Percentiles rank a stretch among this genome's conserved stretches.
phyloP scores from a whole-genome alignment of 1,284 basidiomycete species.

The Cutaneotrichosporon daszewskae region DNA sequence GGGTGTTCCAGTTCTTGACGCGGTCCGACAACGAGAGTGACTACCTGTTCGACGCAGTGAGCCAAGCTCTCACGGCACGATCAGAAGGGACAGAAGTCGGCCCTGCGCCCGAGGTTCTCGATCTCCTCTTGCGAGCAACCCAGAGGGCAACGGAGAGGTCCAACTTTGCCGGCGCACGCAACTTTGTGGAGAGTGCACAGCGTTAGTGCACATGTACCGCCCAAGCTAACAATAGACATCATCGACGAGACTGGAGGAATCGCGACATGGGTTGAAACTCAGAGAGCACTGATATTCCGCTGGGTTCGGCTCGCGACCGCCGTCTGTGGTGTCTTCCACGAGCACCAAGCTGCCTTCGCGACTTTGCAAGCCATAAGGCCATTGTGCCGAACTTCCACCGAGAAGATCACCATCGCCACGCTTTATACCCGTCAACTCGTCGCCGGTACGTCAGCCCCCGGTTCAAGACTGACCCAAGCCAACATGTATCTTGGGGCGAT shows the following conservation, averaged over 20 bases:
- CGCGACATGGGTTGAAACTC: conserved; percentile 10
- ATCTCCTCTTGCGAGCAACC: conserved; percentile 20
- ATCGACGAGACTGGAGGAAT: conserved; percentile 22
- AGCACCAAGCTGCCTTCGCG: conserved; percentile 15
- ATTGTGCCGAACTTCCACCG: conserved; percentile 14
- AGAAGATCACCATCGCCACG: conserved; percentile 21
- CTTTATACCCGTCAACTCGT: conserved; percentile 22
- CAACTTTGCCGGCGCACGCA: conserved; percentile 20
- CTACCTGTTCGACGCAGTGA: conserved; percentile 32
- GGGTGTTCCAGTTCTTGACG: conserved; percentile 23
- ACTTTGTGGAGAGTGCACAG: conserved; percentile 18
- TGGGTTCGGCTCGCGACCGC: conserved; percentile 20
- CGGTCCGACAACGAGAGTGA: conserved; percentile 14
- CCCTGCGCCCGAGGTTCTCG: conserved; percentile 11
- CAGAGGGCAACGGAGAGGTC: conserved; percentile 15
- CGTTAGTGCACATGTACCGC: conserved; percentile 11
- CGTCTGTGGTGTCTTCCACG: conserved; percentile 21
- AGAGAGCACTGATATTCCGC: conserved; percentile 16
- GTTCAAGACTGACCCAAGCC: neutral
- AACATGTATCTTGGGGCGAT: conserved; percentile 15
- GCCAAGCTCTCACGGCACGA: conserved; percentile 25
- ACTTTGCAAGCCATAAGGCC: conserved; percentile 17
- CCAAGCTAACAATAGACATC: conserved; percentile 8
- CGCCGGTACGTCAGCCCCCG: no score
- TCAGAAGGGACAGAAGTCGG: conserved; percentile 7